Percentiles rank a stretch among this genome's conserved stretches.
Evolutionary conservation across 768 basidiomycete species (phyloP).

Genomic region (Rhizopogon roseolus): DNA sequence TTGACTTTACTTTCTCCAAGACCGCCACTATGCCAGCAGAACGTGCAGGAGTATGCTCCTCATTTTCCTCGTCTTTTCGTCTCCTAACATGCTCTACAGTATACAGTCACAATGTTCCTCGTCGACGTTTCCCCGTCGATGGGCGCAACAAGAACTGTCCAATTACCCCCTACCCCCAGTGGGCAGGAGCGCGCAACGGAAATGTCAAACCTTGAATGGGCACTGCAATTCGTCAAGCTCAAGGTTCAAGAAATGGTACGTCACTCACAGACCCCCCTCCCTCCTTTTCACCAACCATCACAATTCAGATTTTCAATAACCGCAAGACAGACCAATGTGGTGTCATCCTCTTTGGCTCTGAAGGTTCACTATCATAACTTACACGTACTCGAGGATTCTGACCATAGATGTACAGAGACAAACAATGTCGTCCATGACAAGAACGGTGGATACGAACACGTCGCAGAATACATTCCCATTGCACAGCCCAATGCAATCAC

Average conservation of each 20-base stretch:
- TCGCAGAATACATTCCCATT: slow-evolving; percentile 67
- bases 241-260: slow-evolving; percentile 89
- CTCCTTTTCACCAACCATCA: background rate
- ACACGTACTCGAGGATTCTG: background rate
- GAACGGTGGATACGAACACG: slow-evolving; percentile 69
- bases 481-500: slow-evolving; percentile 61
- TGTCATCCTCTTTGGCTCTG: slow-evolving; percentile 83
- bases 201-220: slow-evolving; percentile 77
- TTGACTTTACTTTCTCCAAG: background rate
- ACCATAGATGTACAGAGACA: slow-evolving; percentile 41
- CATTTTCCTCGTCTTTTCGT: background rate
- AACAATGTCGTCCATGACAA: slow-evolving; percentile 57
- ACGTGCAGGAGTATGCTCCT: slow-evolving; percentile 64
- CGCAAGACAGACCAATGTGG: slow-evolving; percentile 94
- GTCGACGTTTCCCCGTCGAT: slow-evolving; percentile 87
- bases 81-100: slow-evolving; percentile 39
- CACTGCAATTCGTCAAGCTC: slow-evolving; percentile 81
- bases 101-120: slow-evolving; percentile 84
- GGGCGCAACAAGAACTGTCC: slow-evolving; percentile 57
- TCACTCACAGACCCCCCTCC: slow-evolving; percentile 1
- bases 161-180: slow-evolving; percentile 47
- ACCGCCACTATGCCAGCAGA: slow-evolving; percentile 62
- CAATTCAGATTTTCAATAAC: slow-evolving; percentile 74
- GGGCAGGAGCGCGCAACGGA: slow-evolving; percentile 48
- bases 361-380: slow-evolving; percentile 40